A percentile compares a stretch with the other conserved stretches of the same genome.
Conservation (phyloP, 2,329 filamentous ascomycete genomes). For the Aspergillus neotritici region DNA sequence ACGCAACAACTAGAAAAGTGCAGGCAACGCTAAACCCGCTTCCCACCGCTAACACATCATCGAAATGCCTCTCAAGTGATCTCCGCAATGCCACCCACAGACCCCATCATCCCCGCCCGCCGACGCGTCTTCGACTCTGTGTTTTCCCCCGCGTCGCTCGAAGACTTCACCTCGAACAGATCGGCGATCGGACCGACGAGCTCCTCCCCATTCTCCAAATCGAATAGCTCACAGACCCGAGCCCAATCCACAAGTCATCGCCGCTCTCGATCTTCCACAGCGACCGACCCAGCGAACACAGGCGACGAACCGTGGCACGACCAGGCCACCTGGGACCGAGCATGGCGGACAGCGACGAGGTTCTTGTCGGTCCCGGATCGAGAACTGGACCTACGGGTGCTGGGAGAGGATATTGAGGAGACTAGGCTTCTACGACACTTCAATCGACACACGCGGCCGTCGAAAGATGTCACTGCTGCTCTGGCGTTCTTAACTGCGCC, state of each 20-base stretch:
- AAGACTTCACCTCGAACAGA: constrained; percentile 27
- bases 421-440: constrained; percentile 26
- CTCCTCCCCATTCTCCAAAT: constrained; percentile 5
- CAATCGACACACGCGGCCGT: constrained; percentile 24
- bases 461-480: constrained; percentile 27
- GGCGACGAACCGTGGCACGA: constrained; percentile 19
- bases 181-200: constrained; percentile 18
- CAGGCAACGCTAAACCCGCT: too few species aligned
- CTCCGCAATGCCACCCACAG: constrained; percentile 22
- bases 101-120: constrained; percentile 23
- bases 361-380: constrained; percentile 37
- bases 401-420: constrained; percentile 20
- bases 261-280: background rate
- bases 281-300: constrained; percentile 2
- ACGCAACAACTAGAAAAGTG: too few species aligned
- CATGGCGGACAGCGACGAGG: constrained; percentile 37
- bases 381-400: constrained; percentile 27
- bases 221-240: constrained; percentile 5
- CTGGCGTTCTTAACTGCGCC: constrained; percentile 27
- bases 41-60: too few species aligned
- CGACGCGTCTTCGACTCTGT: constrained; percentile 42
- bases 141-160: constrained; percentile 36
- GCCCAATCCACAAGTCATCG: constrained; percentile 4
- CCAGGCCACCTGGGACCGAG: constrained; percentile 33
- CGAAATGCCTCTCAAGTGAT: too few species aligned